Evolutionary conservation across 495 filamentous ascomycete species (phyloP), one percentile per base, ranked within the genome.

Genomic region (Letharia lupina): DNA sequence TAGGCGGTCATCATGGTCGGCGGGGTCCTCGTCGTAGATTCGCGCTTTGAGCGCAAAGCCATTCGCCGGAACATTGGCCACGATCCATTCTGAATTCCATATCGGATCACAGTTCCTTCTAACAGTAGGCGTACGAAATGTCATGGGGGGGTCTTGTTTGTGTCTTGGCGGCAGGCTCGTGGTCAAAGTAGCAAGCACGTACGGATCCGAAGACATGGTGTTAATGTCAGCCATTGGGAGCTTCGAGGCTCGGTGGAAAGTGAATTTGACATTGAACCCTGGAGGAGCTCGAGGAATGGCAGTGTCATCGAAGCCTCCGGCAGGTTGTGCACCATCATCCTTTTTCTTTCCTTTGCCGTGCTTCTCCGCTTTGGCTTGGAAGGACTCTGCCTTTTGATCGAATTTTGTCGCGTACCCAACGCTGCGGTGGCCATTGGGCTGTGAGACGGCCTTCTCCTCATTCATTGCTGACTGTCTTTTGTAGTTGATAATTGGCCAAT

Each of bases 71-170:
- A 98, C 81, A 70, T 96, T 93, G 58, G 89, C 88, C 42, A 98
- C 86, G 45, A 90, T 83, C 93, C 93, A 98, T 42, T 90, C 85
- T 28, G 83, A 82, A 50, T 96, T 84, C 93, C 93, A 98, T 23
- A 76, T 79, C 0, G 93, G 91, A 68, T 94, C 82, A 10, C 82
- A 84, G 48, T 81, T 85, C 61, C 78, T 84, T 57, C 86, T 84
- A 16, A 93, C 75, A 1, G 93, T 97, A 0, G 82, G 85, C 0
- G 91, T 95, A 7, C 93, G 86, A 67, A 87, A 85, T n/a, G 78
- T 76, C 41, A 94, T 75, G 6, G 81, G 75, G 0, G 91, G 89
- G 69, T 91, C 87, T 74, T 94, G 87, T 69, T 90, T 92, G 74
- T 96, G 91, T 48, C 91, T 79, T 56, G 82, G 83, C 0, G 85